Base-by-base conservation (phyloP, 1,284 basidiomycete genomes). In the Neonothopanus nambi region DNA sequence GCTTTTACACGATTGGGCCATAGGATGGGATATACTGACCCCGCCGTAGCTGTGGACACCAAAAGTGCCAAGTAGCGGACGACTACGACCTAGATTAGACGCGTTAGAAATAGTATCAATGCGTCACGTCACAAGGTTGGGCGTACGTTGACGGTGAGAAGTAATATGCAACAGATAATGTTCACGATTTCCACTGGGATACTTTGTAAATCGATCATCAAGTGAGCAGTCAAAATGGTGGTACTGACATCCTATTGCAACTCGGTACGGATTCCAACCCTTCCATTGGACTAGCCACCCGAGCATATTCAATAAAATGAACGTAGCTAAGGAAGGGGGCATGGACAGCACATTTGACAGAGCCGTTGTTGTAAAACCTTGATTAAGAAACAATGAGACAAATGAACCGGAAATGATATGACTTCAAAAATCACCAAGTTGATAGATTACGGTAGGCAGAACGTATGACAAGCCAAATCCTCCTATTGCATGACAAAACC, bases 1-100 rank as follows among this genome's bases (percentile, higher is more conserved):
- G 61, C 59, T 44, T 59, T 52, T 7, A 62, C 55, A 15, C 61
- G 59, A 24, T 56, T 56, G 2, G 61, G 59, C 61, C 61, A 61
- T 2, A 46, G 17, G 1, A 52, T 41, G 35, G 35, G 17, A 35
- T 42, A 49, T 7, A 46, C 21, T 4, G 49, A 57, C 15, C 56
- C 58, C 5, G 59, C 52, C 1, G 58, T 55, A 1, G 46, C 56
- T 18, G 58, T 59, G 8, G 57, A 52, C 18, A 59, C 48, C 26
- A 57, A 42, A 12, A 61, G 36, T 6, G 56, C 49, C 15, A 61
- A 50, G 39, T 61, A 59, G 24, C 48, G 38, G 13, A 59, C 52
- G 8, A 28, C 36, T 11, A 30, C 23, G 12, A 18, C 21, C 46
- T 49, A 13, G 12, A n/a, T n/a, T 24, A 23, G 21, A 11, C 13